Evolutionary conservation across 2,329 filamentous ascomycete species (phyloP).

Genomic region (Gaeumannomyces sp.): DNA sequence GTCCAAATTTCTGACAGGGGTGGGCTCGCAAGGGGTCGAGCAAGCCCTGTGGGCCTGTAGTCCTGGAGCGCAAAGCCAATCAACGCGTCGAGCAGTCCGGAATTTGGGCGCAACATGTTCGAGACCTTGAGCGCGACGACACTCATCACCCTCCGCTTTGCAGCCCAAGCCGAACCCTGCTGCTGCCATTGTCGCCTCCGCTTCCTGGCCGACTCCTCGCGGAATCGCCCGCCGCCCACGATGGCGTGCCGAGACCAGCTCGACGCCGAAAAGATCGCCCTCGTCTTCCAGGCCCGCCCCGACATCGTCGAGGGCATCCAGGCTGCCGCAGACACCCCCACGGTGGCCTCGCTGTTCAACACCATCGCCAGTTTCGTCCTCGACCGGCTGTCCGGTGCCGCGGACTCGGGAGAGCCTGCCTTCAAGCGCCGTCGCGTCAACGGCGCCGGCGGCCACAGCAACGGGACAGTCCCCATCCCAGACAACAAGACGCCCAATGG

Average conservation of each 20-base stretch:
- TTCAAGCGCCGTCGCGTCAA: slow-evolving; percentile 49
- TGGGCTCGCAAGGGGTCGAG: background rate
- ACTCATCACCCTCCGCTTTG: background rate
- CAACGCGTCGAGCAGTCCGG: slow-evolving; percentile 3
- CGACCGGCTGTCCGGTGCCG: slow-evolving; percentile 30
- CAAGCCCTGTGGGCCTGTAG: too few species aligned
- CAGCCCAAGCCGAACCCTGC: background rate
- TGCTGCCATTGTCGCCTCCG: background rate
- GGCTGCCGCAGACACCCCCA: slow-evolving; percentile 46
- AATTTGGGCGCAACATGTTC: too few species aligned
- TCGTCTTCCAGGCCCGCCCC: slow-evolving; percentile 48
- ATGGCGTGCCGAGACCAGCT: slow-evolving; percentile 29
- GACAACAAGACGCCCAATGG: slow-evolving; percentile 6
- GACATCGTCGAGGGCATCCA: slow-evolving; percentile 51
- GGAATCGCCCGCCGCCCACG: background rate
- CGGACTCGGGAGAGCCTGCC: slow-evolving; percentile 36
- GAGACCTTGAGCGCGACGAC: too few species aligned
- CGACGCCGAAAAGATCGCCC: slow-evolving; percentile 42
- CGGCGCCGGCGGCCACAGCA: slow-evolving; percentile 16
- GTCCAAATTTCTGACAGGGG: too few species aligned
- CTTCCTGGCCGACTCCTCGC: background rate
- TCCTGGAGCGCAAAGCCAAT: background rate
- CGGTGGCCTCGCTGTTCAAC: slow-evolving; percentile 48
- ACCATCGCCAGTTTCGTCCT: slow-evolving; percentile 45
- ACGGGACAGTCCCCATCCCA: slow-evolving; percentile 15